phyloP scores from a whole-genome alignment of 2,329 filamentous ascomycete genomes.

The Plenodomus lindquistii region DNA sequence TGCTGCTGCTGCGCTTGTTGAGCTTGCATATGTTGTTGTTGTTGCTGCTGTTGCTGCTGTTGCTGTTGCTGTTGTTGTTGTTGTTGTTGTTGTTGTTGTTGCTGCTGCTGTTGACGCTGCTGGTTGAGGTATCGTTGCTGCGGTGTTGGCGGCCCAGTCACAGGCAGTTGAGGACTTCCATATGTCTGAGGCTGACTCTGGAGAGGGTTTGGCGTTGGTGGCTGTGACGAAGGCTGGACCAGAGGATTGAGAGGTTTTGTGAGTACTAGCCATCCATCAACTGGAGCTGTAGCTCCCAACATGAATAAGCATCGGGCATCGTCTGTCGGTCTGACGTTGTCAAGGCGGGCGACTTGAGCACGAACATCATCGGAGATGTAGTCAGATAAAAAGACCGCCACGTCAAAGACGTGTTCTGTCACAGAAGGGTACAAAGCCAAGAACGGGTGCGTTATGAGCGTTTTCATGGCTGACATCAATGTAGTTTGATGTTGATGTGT shows the following conservation, averaged over 20 bases:
- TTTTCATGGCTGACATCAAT: slow-evolving; percentile 41
- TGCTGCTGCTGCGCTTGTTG: slow-evolving; percentile 30
- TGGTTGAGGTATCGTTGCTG: slow-evolving; percentile 35
- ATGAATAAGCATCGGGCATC: slow-evolving; percentile 48
- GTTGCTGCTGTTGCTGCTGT: slow-evolving; percentile 26
- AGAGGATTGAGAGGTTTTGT: slow-evolving; percentile 31
- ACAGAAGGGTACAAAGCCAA: slow-evolving; percentile 42
- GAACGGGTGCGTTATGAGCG: slow-evolving; percentile 43
- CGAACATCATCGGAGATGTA: slow-evolving; percentile 46
- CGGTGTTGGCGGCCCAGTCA: slow-evolving; percentile 14
- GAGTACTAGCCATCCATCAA: slow-evolving; percentile 50
- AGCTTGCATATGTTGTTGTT: slow-evolving; percentile 11
- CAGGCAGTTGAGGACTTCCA: slow-evolving; percentile 24
- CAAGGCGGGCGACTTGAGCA: slow-evolving; percentile 34
- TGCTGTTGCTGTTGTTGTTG: slow-evolving; percentile 18
- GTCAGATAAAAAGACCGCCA: slow-evolving; percentile 49
- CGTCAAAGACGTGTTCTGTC: slow-evolving; percentile 50
- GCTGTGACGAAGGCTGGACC: slow-evolving; percentile 23
- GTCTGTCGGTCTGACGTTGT: slow-evolving; percentile 23
- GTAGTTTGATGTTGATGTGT: slow-evolving; percentile 35
- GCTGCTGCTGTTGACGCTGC: slow-evolving; percentile 24
- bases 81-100: slow-evolving; percentile 23
- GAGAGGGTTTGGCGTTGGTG: slow-evolving; percentile 14
- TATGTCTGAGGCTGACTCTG: slow-evolving; percentile 22
- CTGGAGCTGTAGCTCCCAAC: slow-evolving; percentile 38